Percentiles rank a stretch among this genome's conserved stretches.
Evolutionary conservation across 225 moss, liverwort and hornwort species (phyloP).

Genomic region (Bryoerythrophyllum caledonicum): DNA sequence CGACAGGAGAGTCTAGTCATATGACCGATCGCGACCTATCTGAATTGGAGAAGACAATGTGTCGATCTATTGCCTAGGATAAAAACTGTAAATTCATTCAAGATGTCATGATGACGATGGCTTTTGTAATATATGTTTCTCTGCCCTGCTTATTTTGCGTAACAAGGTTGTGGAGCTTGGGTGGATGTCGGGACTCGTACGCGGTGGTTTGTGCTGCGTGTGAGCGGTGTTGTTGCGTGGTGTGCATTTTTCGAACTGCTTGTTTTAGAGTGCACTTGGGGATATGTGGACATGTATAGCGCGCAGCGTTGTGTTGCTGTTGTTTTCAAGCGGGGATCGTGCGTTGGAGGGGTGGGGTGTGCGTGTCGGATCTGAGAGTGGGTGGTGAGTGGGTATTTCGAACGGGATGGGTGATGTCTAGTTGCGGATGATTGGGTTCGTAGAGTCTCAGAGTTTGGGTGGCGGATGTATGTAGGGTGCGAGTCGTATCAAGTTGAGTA

Average conservation of each 20-base stretch:
- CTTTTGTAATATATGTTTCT: constrained; percentile 74
- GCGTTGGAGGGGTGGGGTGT: too few relatives aligned
- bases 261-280: too few relatives aligned
- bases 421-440: too few relatives aligned
- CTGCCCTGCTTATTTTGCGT: constrained; percentile 52
- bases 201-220: background rate
- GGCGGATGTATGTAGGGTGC: too few relatives aligned
- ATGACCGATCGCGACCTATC: constrained; percentile 62
- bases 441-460: too few relatives aligned
- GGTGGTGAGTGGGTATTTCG: too few relatives aligned
- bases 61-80: constrained; percentile 72
- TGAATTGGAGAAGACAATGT: constrained; percentile 42
- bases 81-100: constrained; percentile 71
- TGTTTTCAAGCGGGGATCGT: too few relatives aligned
- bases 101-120: constrained; percentile 70
- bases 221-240: background rate
- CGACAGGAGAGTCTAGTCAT: constrained; percentile 60
- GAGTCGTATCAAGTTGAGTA: too few relatives aligned
- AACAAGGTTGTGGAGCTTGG: background rate
- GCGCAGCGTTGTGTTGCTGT: too few relatives aligned
- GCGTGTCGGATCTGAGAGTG: too few relatives aligned
- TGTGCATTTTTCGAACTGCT: background rate
- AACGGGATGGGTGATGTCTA: too few relatives aligned
- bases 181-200: background rate
- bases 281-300: too few relatives aligned